These are phyloP conservation scores for Phlebiopsis gigantea DNA, from an alignment of 768 basidiomycete genomes.

Conservation along the genomic window DNA sequence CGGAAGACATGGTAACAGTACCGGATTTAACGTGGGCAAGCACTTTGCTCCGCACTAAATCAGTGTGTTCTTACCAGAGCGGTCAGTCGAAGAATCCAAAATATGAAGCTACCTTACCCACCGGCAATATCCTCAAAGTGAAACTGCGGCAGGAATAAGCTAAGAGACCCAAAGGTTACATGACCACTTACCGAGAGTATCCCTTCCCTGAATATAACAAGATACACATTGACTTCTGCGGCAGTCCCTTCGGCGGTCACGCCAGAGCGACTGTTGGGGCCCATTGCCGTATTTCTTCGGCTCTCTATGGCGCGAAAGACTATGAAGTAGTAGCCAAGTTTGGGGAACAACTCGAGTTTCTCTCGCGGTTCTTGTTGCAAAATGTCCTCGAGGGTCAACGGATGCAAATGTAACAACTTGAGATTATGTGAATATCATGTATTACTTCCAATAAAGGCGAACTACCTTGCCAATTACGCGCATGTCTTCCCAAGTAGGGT, in stretches of 20 bases:
- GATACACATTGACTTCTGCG: constrained; percentile 80
- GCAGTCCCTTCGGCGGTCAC: constrained; percentile 36
- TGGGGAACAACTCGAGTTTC: constrained; percentile 83
- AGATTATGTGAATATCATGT: constrained; percentile 4
- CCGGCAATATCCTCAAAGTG: constrained; percentile 84
- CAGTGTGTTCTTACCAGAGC: constrained; percentile 57
- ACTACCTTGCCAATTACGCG: constrained; percentile 76
- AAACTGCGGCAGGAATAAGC: constrained; percentile 45
- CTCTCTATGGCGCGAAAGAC: constrained; percentile 80
- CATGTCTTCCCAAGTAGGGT: constrained; percentile 86
- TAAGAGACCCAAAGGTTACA: neutral
- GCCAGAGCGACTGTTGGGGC: constrained; percentile 17
- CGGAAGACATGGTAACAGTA: constrained; percentile 64
- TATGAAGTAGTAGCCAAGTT: constrained; percentile 89
- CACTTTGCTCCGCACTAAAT: constrained; percentile 70
- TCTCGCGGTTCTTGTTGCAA: constrained; percentile 88
- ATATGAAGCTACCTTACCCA: constrained; percentile 17
- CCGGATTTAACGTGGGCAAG: constrained; percentile 46
- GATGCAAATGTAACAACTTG: constrained; percentile 83
- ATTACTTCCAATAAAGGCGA: neutral
- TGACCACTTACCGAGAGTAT: constrained; percentile 59
- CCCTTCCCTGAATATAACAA: constrained; percentile 85
- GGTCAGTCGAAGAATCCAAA: neutral
- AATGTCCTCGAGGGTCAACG: constrained; percentile 90
- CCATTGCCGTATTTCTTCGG: constrained; percentile 20